These are phyloP conservation scores for Kwoniella sp. DNA, from an alignment of 768 basidiomycete species.

Conservation along the genomic window DNA sequence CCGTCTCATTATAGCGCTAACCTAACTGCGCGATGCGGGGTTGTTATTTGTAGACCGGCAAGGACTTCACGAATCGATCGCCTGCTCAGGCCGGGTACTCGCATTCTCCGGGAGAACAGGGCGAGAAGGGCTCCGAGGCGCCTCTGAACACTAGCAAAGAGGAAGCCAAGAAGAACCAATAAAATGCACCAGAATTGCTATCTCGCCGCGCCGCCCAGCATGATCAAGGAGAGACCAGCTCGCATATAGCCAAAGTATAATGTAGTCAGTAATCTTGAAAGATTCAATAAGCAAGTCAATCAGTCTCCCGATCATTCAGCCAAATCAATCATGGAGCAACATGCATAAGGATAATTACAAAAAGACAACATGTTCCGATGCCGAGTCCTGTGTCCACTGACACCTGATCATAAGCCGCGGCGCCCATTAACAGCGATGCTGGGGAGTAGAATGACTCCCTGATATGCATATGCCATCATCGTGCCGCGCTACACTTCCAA, in stretches of 20 bases:
- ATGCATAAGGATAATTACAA: too few species aligned
- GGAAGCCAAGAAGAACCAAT: conserved; percentile 22
- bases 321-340: too few species aligned
- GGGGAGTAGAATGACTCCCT: too few species aligned
- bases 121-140: conserved; percentile 33
- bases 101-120: conserved; percentile 36
- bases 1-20: too few species aligned
- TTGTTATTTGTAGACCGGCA: conserved; percentile 47
- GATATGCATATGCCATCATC: background rate
- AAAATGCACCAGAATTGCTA: too few species aligned
- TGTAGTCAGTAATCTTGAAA: conserved; percentile 4
- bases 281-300: background rate
- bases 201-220: too few species aligned
- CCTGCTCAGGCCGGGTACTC: conserved; percentile 39
- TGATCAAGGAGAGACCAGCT: background rate
- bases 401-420: too few species aligned
- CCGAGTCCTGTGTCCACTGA: too few species aligned
- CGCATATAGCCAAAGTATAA: conserved; percentile 10
- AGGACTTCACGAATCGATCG: conserved; percentile 48
- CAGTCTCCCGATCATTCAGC: too few species aligned
- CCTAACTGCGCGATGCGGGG: background rate
- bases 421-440: too few species aligned
- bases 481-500: conserved; percentile 27
- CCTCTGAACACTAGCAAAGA: conserved; percentile 38
- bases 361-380: too few species aligned